These are phyloP conservation scores for Umbelopsis vinacea DNA, from an alignment of 192 early-diverging fungal genomes.

Conservation along the genomic window DNA sequence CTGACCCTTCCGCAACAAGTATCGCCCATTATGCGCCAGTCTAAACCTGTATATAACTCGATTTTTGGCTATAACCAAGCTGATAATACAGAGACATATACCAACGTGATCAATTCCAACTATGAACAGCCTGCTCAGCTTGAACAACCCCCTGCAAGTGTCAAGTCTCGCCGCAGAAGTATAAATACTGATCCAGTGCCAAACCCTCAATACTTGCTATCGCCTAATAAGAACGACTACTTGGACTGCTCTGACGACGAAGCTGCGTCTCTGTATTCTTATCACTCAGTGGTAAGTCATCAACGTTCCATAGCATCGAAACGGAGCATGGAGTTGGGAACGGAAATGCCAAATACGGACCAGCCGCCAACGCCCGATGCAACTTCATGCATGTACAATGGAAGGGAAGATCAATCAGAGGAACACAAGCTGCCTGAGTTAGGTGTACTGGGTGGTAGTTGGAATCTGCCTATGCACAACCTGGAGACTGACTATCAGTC, in stretches of 20 bases:
- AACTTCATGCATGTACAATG: background rate
- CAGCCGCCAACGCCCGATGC: background rate
- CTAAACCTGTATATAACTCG: constrained; percentile 19
- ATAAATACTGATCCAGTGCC: background rate
- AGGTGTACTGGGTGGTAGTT: background rate
- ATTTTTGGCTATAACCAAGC: constrained; percentile 3
- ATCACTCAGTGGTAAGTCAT: background rate
- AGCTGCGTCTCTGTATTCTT: background rate
- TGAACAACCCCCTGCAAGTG: background rate
- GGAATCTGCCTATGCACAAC: background rate
- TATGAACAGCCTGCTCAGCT: background rate
- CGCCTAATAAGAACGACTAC: background rate
- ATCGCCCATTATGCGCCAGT: background rate
- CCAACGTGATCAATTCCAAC: background rate
- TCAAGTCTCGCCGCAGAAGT: background rate
- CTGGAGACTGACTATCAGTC: background rate
- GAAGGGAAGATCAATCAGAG: background rate
- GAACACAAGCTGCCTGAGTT: background rate
- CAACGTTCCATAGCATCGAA: background rate
- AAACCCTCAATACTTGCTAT: background rate
- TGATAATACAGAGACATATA: background rate
- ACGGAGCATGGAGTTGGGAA: background rate
- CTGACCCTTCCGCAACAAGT: background rate
- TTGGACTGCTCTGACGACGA: constrained; percentile 1
- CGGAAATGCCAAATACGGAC: background rate